phyloP scores from a whole-genome alignment of 352 stramenopile species.

The Pythium oligandrum region DNA sequence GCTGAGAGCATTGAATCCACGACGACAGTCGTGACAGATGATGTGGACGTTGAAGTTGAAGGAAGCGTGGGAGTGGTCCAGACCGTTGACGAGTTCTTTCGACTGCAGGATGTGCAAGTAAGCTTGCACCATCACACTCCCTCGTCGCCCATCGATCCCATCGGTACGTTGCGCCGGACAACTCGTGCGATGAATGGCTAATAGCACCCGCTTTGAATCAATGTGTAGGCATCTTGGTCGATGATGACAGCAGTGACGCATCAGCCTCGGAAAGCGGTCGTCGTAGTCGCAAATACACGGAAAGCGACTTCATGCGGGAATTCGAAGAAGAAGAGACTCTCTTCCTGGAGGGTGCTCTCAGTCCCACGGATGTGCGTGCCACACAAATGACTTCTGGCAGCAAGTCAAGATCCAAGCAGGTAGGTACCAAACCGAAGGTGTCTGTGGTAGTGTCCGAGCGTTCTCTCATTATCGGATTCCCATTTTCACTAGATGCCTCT shows the following conservation, averaged over 20 bases:
- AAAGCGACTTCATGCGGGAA: conserved; percentile 76
- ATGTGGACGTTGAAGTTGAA: neutral
- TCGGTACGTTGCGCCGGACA: neutral
- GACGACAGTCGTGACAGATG: conserved; percentile 13
- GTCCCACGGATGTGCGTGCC: conserved; percentile 11
- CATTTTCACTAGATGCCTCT: neutral
- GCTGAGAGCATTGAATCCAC: conserved; percentile 10
- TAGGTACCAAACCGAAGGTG: no score
- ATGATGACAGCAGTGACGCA: conserved; percentile 42
- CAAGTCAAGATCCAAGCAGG: neutral
- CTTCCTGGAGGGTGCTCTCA: conserved; percentile 21
- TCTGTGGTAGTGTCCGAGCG: no score
- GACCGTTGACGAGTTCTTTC: conserved; percentile 68
- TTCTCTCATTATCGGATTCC: no score
- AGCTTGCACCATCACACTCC: conserved; percentile 1
- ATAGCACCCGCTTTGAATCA: no score
- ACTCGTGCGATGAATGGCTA: neutral
- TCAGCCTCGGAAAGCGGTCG: conserved; percentile 27
- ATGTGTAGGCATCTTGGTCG: neutral
- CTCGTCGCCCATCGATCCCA: no score
- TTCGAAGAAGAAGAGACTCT: conserved; percentile 66
- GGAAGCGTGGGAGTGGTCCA: conserved; percentile 2
- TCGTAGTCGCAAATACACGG: conserved; percentile 61
- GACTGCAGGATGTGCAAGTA: conserved; percentile 21
- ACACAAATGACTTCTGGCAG: conserved; percentile 1